These are phyloP conservation scores for Odontarrhena argentea DNA, from an alignment of 345 rosid species.

Conservation along the genomic window DNA sequence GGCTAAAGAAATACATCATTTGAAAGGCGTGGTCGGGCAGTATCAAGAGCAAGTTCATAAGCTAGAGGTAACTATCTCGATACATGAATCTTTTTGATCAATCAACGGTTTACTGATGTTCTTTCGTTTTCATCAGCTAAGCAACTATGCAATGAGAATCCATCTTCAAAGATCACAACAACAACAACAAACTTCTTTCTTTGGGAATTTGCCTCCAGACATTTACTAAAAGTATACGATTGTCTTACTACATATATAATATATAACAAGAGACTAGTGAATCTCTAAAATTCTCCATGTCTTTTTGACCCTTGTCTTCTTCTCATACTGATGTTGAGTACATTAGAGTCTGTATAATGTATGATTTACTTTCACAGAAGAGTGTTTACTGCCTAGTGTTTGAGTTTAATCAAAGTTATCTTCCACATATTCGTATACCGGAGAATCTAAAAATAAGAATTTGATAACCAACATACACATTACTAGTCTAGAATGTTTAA, in stretches of 20 bases:
- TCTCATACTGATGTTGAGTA: neutral
- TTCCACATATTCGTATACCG: neutral
- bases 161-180: slow-evolving; percentile 53
- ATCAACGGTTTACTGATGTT: slow-evolving; percentile 6
- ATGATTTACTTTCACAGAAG: neutral
- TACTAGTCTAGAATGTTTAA: too few relatives aligned
- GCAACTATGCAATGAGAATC: slow-evolving; percentile 52
- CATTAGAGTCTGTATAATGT: neutral
- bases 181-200: slow-evolving; percentile 40
- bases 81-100: slow-evolving; percentile 6
- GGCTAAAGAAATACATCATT: slow-evolving; percentile 45
- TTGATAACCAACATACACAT: neutral
- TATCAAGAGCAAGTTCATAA: slow-evolving; percentile 55
- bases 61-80: slow-evolving; percentile 45
- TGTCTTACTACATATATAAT: neutral
- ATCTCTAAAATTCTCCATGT: slow-evolving; percentile 11
- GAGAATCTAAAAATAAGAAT: neutral
- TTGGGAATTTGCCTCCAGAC: slow-evolving; percentile 41
- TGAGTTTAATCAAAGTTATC: neutral
- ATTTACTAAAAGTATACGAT: slow-evolving; percentile 4
- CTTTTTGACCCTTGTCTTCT: slow-evolving; percentile 16
- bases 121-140: slow-evolving; percentile 44
- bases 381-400: neutral
- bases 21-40: slow-evolving; percentile 46
- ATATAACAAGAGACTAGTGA: slow-evolving; percentile 5